Conservation (phyloP, 208 protist species). For the Wallacemonas sp. region DNA sequence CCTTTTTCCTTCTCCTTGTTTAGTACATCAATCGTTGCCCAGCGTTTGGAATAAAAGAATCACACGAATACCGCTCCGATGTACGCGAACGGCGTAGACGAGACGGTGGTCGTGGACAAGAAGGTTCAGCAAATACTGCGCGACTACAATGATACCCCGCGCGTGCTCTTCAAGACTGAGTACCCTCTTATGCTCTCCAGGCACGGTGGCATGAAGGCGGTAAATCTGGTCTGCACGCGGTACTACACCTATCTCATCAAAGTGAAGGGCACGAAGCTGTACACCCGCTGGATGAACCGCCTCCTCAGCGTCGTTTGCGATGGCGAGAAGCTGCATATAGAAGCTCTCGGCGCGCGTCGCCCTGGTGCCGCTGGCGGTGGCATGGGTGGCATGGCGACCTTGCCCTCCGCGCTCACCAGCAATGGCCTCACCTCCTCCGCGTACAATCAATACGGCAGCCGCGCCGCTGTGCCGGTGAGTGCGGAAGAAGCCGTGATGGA, state of each 20-base stretch:
- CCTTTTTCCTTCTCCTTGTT: neutral
- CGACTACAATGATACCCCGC: slow-evolving; percentile 69
- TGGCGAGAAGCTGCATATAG: slow-evolving; percentile 11
- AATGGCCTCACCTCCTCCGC: neutral
- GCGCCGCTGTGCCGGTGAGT: slow-evolving; percentile 5
- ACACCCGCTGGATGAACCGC: slow-evolving; percentile 75
- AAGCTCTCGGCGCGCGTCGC: neutral
- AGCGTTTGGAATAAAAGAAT: neutral
- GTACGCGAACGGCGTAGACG: neutral
- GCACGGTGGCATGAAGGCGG: slow-evolving; percentile 45
- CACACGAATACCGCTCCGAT: neutral
- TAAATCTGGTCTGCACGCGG: slow-evolving; percentile 66
- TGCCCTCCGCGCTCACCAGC: neutral
- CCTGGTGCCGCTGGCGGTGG: neutral
- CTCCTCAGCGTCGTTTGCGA: slow-evolving; percentile 37
- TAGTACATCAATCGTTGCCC: neutral
- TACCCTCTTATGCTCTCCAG: slow-evolving; percentile 48
- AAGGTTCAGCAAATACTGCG: slow-evolving; percentile 71
- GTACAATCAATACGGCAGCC: neutral
- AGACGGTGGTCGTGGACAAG: slow-evolving; percentile 21
- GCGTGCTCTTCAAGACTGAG: slow-evolving; percentile 59
- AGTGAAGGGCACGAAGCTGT: slow-evolving; percentile 68
- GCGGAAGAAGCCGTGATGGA: slow-evolving; percentile 4
- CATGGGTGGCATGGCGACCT: neutral
- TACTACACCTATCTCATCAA: slow-evolving; percentile 87